These are phyloP conservation scores for Pseudozyma sp. DNA, from an alignment of 1,284 basidiomycete species.

Conservation along the genomic window DNA sequence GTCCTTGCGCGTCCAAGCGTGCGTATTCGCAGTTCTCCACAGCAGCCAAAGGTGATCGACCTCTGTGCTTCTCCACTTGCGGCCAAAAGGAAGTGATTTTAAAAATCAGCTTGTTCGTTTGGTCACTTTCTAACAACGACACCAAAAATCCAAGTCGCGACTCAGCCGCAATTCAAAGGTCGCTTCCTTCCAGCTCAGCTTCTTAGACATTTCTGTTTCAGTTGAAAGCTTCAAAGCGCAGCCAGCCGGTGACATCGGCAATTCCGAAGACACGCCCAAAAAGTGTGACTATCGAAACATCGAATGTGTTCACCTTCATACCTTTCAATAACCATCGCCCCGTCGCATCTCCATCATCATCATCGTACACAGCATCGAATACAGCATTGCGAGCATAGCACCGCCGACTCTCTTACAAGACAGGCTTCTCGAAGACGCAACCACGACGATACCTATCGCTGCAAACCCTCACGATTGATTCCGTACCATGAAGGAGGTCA, in stretches of 20 bases:
- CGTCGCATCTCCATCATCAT: neutral
- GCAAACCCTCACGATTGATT: no score
- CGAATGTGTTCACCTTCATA: neutral
- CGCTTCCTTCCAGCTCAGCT: constrained; percentile 22
- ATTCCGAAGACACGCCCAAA: constrained; percentile 6
- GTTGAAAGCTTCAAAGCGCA: constrained; percentile 11
- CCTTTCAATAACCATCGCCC: neutral
- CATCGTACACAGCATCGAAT: no score
- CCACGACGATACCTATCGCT: no score
- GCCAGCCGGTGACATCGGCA: constrained; percentile 19
- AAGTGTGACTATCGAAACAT: neutral
- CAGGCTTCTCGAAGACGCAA: no score
- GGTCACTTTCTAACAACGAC: neutral
- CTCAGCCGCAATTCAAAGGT: neutral
- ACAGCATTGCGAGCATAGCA: no score
- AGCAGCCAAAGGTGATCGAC: constrained; percentile 43
- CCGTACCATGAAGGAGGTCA: constrained; percentile 56
- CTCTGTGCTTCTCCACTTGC: constrained; percentile 18
- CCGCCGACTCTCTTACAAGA: no score
- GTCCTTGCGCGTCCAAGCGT: constrained; percentile 49
- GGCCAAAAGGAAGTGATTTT: neutral
- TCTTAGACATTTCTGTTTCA: neutral
- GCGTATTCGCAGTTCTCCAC: constrained; percentile 35
- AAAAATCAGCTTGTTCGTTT: neutral
- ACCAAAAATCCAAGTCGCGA: neutral